phyloP scores from a whole-genome alignment of 2,329 filamentous ascomycete genomes.

The Aspergillaceae sp. region DNA sequence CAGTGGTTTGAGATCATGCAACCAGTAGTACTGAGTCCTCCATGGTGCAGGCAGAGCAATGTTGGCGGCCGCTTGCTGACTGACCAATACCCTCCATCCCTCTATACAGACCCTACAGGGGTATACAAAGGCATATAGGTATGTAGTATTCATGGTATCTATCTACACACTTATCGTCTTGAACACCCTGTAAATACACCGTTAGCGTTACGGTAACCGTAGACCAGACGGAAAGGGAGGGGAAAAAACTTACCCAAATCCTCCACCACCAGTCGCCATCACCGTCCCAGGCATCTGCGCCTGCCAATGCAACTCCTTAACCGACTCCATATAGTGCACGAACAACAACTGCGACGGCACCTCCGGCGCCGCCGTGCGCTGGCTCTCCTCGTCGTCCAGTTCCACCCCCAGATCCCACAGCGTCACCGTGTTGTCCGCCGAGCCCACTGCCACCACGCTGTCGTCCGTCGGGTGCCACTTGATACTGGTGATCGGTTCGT shows the following conservation, averaged over 20 bases:
- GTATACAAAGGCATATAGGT: too few species aligned
- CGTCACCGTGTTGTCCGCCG: slow-evolving; percentile 87
- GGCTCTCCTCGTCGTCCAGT: slow-evolving; percentile 92
- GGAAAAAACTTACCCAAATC: slow-evolving; percentile 53
- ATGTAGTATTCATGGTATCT: background rate
- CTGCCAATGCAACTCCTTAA: slow-evolving; percentile 97
- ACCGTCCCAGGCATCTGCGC: slow-evolving; percentile 85
- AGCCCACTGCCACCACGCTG: slow-evolving; percentile 85
- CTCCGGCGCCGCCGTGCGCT: slow-evolving; percentile 75
- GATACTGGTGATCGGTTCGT: slow-evolving; percentile 88
- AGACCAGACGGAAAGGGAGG: background rate
- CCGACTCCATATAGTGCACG: slow-evolving; percentile 89
- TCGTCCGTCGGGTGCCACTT: slow-evolving; percentile 98
- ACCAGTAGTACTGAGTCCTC: too few species aligned
- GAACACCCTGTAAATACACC: slow-evolving; percentile 51
- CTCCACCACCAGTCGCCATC: slow-evolving; percentile 79
- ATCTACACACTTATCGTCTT: slow-evolving; percentile 70
- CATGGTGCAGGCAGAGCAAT: too few species aligned
- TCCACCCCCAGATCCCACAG: slow-evolving; percentile 96
- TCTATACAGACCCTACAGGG: too few species aligned
- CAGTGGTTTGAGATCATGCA: too few species aligned
- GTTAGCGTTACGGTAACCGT: too few species aligned
- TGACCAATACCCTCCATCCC: too few species aligned
- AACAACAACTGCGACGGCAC: slow-evolving; percentile 92
- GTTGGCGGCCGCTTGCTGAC: too few species aligned